Evolutionary conservation across 2,329 filamentous ascomycete species (phyloP).

Genomic region (Claviceps paspali): DNA sequence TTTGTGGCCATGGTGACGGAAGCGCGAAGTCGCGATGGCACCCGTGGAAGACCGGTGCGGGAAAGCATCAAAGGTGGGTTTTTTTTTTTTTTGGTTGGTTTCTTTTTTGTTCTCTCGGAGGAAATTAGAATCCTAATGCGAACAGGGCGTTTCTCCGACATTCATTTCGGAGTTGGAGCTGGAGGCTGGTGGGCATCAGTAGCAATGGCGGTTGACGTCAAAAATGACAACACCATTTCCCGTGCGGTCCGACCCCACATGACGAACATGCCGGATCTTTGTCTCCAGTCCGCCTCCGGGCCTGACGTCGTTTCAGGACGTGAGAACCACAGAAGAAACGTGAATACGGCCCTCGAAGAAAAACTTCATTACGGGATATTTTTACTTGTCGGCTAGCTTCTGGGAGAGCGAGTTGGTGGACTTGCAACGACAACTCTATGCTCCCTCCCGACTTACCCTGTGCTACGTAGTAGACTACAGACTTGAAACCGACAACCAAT

Average conservation of each 20-base stretch:
- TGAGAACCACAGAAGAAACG: neutral
- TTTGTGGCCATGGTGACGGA: slow-evolving; percentile 18
- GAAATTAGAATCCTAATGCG: no score
- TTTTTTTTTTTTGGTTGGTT: neutral
- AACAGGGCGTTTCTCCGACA: neutral
- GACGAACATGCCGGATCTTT: neutral
- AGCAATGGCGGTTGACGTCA: slow-evolving; percentile 2
- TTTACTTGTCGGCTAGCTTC: neutral
- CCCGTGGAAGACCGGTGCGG: slow-evolving; percentile 16
- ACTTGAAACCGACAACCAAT: neutral
- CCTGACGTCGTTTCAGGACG: neutral
- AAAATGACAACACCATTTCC: neutral
- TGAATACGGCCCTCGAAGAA: neutral
- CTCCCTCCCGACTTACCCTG: neutral
- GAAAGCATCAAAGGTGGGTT: slow-evolving; percentile 20
- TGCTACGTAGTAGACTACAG: no score
- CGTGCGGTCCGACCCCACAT: neutral
- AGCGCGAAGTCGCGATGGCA: slow-evolving; percentile 13
- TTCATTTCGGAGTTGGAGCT: neutral
- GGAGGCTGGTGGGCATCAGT: neutral
- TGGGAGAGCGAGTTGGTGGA: neutral
- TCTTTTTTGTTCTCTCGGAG: no score
- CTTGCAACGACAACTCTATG: neutral
- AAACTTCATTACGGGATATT: neutral
- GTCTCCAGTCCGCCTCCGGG: neutral